These are phyloP conservation scores for Candida labiduridarum DNA, from an alignment of 1,139 yeast genomes.

Conservation along the genomic window DNA sequence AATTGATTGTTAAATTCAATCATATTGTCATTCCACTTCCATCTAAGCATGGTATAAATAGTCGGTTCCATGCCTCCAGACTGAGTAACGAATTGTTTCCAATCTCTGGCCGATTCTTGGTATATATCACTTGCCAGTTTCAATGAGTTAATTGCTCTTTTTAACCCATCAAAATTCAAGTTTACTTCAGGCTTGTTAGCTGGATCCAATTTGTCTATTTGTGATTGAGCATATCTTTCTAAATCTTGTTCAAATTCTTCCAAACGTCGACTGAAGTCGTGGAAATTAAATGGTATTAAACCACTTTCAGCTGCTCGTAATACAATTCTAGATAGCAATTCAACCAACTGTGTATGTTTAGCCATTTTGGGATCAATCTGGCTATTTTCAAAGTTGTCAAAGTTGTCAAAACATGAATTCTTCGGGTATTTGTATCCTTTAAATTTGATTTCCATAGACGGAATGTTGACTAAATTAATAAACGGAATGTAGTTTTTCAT, in stretches of 20 bases:
- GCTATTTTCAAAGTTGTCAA: constrained; percentile 51
- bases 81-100: constrained; percentile 47
- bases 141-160: constrained; percentile 26
- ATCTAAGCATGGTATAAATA: constrained; percentile 65
- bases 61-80: constrained; percentile 65
- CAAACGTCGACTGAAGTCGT: constrained; percentile 49
- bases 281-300: constrained; percentile 68
- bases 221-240: constrained; percentile 21
- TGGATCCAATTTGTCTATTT: constrained; percentile 12
- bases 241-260: constrained; percentile 51
- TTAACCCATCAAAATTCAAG: constrained; percentile 33
- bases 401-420: constrained; percentile 68
- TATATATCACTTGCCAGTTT: constrained; percentile 26
- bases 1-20: constrained; percentile 58
- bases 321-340: constrained; percentile 54
- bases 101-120: constrained; percentile 52
- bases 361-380: constrained; percentile 58
- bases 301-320: constrained; percentile 72
- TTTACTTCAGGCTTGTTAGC: constrained; percentile 18
- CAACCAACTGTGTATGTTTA: constrained; percentile 60
- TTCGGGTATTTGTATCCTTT: constrained; percentile 51
- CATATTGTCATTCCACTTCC: constrained; percentile 78
- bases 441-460: constrained; percentile 64
- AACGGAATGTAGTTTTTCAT: constrained; percentile 74
- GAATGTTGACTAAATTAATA: constrained; percentile 64